phyloP scores from a whole-genome alignment of 2,329 filamentous ascomycete genomes.

The Kalmusia sp. region DNA sequence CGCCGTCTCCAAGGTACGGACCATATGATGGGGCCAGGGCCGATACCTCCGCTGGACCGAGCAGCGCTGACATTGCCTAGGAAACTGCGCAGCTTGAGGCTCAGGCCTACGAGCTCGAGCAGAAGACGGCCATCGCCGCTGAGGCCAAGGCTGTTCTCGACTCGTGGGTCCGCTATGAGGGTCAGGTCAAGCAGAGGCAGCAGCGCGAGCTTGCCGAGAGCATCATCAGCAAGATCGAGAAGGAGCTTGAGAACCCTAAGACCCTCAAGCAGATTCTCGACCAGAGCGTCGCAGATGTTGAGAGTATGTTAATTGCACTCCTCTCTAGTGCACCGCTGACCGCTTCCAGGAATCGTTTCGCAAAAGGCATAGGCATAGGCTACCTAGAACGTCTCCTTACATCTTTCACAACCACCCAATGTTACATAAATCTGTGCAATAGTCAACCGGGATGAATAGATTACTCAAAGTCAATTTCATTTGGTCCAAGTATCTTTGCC shows the following conservation, averaged over 20 bases:
- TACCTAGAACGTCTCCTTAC: slow-evolving; percentile 34
- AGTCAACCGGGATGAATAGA: slow-evolving; percentile 47
- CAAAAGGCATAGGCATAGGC: slow-evolving; percentile 51
- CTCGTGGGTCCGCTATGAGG: slow-evolving; percentile 98
- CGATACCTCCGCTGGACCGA: slow-evolving; percentile 26
- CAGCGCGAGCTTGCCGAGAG: slow-evolving; percentile 92
- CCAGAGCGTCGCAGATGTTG: slow-evolving; percentile 94
- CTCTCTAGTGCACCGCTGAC: slow-evolving; percentile 23
- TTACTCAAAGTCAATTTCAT: slow-evolving; percentile 23
- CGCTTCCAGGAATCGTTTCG: slow-evolving; percentile 42
- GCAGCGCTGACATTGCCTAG: slow-evolving; percentile 56
- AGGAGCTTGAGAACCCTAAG: slow-evolving; percentile 99
- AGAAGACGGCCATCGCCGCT: slow-evolving; percentile 86
- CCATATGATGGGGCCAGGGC: slow-evolving; percentile 10
- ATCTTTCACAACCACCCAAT: slow-evolving; percentile 29
- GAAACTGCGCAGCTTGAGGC: slow-evolving; percentile 97
- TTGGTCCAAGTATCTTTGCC: slow-evolving; percentile 7
- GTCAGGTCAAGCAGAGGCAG: slow-evolving; percentile 98
- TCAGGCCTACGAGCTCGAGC: slow-evolving; percentile 95
- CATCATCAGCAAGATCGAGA: slow-evolving; percentile 96
- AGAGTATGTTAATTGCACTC: slow-evolving; percentile 70
- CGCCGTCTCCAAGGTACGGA: slow-evolving; percentile 90
- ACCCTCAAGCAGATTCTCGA: slow-evolving; percentile 95
- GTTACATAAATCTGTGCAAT: slow-evolving; percentile 52
- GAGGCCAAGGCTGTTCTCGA: slow-evolving; percentile 97